These are phyloP conservation scores for Plasmodium inui DNA, from an alignment of 169 alveolate species.

Conservation along the genomic window DNA sequence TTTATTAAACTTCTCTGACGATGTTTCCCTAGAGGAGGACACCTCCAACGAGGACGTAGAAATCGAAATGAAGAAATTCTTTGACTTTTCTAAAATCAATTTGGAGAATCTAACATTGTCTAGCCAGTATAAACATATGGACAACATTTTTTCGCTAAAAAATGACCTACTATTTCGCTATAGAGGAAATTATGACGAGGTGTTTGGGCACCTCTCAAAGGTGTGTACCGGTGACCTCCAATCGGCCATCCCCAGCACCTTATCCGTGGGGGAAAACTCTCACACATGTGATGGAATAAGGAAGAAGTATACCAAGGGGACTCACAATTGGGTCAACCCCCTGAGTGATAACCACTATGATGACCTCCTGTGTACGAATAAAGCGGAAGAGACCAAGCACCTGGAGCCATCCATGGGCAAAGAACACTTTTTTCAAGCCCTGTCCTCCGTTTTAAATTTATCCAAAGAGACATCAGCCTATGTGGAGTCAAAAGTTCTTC, in stretches of 20 bases:
- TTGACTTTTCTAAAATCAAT: constrained; percentile 22
- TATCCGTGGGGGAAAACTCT: not conserved
- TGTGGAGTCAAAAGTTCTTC: constrained; percentile 21
- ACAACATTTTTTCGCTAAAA: constrained; percentile 39
- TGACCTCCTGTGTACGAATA: not conserved
- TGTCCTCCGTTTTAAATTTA: not conserved
- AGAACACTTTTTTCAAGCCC: constrained; percentile 4
- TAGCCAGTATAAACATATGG: not conserved
- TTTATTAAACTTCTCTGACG: constrained; percentile 29
- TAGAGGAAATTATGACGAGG: constrained; percentile 19
- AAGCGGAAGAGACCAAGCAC: not conserved
- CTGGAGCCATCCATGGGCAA: constrained; percentile 10
- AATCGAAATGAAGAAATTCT: constrained; percentile 32
- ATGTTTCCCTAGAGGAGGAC: constrained; percentile 33
- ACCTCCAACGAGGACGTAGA: constrained; percentile 37
- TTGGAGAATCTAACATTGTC: constrained; percentile 21
- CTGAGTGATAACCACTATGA: not conserved
- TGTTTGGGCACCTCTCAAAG: constrained; percentile 11
- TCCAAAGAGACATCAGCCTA: constrained; percentile 11
- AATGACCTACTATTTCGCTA: constrained; percentile 31
- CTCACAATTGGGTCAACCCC: not conserved
- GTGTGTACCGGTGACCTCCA: not conserved
- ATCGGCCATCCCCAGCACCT: not conserved
- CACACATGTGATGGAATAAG: not conserved
- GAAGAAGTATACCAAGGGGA: not conserved